A percentile compares a stretch with the other conserved stretches of the same genome.
phyloP scores from a whole-genome alignment of 2,329 filamentous ascomycete species.

The Elsinoe ampelina region DNA sequence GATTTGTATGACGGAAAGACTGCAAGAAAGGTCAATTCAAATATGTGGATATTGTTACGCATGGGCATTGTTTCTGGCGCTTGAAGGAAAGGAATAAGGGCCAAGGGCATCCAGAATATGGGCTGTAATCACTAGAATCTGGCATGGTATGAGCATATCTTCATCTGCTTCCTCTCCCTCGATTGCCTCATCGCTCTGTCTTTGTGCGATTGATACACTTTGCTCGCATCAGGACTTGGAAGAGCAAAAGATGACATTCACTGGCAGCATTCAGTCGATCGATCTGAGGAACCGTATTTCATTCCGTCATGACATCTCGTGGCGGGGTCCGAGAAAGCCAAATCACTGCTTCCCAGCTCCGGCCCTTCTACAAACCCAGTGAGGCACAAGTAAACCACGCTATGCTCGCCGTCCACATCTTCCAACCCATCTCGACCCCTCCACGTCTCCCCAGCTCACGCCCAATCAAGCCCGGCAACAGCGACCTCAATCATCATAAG shows the following conservation, averaged over 20 bases:
- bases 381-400: background rate
- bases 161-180: background rate
- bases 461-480: too few relatives aligned
- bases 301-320: background rate
- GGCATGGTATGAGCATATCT: background rate
- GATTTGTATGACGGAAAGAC: background rate
- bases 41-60: conserved; percentile 7
- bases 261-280: too few relatives aligned
- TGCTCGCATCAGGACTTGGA: too few relatives aligned
- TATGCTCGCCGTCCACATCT: background rate
- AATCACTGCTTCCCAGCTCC: background rate
- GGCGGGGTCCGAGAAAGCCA: background rate
- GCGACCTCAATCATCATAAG: conserved; percentile 23
- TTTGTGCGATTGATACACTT: background rate
- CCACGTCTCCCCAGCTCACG: background rate
- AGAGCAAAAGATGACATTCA: too few relatives aligned
- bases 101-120: conserved; percentile 8
- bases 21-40: background rate
- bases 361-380: background rate
- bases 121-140: conserved; percentile 11
- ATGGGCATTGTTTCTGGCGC: background rate
- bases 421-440: background rate
- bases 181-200: background rate
- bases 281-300: too few relatives aligned
- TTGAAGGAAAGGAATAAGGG: background rate